Evolutionary conservation across 177 flowering plant species (phyloP).

Genomic region (Vitis hybrid): DNA sequence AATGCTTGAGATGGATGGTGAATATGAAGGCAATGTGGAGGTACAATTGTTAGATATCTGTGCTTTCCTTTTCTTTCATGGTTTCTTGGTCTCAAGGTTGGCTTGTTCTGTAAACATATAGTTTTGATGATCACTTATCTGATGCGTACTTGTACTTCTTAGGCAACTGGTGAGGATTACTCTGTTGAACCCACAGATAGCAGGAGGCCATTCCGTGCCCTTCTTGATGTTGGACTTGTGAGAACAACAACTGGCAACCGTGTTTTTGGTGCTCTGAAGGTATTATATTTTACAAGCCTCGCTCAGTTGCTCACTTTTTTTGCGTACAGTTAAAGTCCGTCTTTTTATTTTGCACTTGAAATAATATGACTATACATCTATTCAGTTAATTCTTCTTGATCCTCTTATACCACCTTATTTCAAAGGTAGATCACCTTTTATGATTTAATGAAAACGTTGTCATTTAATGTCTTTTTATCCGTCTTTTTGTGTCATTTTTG

Average conservation of each 20-base stretch:
- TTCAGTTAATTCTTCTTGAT: background rate
- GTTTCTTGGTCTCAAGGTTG: background rate
- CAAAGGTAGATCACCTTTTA: too few species aligned
- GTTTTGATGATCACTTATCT: too few species aligned
- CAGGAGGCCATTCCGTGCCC: constrained; percentile 98
- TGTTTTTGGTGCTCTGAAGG: constrained; percentile 99
- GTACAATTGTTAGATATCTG: constrained; percentile 27
- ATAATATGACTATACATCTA: too few species aligned
- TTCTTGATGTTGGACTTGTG: constrained; percentile 91
- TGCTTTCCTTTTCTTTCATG: background rate
- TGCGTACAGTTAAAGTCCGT: too few species aligned
- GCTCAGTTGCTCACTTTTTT: too few species aligned
- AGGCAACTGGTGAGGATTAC: constrained; percentile 95
- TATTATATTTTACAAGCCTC: constrained; percentile 13
- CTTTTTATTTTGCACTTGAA: too few species aligned
- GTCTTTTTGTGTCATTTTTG: too few species aligned
- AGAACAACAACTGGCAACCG: constrained; percentile 95
- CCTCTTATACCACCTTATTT: background rate
- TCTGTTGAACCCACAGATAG: constrained; percentile 87
- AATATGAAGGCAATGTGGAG: constrained; percentile 92
- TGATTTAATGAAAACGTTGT: too few species aligned
- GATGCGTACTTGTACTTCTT: background rate
- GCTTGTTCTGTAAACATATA: too few species aligned
- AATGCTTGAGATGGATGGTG: constrained; percentile 81
- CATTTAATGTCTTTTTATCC: too few species aligned